Conservation (phyloP, 805 yeast species). For the Saccharomycopsis fibuligera region DNA sequence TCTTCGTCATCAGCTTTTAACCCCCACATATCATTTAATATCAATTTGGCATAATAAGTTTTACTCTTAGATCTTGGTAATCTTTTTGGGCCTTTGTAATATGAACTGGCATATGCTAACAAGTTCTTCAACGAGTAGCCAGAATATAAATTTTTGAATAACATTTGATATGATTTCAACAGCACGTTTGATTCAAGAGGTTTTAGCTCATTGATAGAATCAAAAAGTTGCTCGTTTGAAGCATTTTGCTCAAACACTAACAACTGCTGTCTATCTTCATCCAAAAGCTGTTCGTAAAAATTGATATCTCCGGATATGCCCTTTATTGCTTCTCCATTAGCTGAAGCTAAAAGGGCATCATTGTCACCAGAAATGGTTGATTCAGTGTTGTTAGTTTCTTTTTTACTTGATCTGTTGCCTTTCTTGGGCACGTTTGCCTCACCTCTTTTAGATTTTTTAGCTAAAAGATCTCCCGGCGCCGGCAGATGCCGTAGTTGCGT, state of each 20-base stretch:
- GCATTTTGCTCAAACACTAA: constrained; percentile 1
- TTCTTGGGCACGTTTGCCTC: not conserved
- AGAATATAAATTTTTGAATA: not conserved
- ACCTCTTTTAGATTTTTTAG: not conserved
- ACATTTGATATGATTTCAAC: not conserved
- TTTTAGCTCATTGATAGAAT: constrained; percentile 14
- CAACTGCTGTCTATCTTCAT: constrained; percentile 1
- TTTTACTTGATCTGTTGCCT: not conserved
- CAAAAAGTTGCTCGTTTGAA: constrained; percentile 5
- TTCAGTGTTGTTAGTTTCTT: not conserved
- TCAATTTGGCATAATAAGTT: constrained; percentile 6
- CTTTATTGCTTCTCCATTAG: too few relatives aligned
- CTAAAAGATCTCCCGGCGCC: too few relatives aligned
- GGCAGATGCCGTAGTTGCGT: too few relatives aligned
- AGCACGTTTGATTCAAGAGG: constrained; percentile 3
- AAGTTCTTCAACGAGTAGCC: constrained; percentile 7
- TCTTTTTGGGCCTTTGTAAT: constrained; percentile 1
- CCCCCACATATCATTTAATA: constrained; percentile 13
- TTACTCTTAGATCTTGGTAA: constrained; percentile 3
- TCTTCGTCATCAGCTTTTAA: constrained; percentile 4
- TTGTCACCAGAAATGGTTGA: too few relatives aligned
- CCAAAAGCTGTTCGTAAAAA: not conserved
- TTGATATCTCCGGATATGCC: too few relatives aligned
- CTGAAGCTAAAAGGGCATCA: not conserved
- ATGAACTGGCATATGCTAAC: constrained; percentile 2